Evolutionary conservation across 169 alveolate genomes (phyloP), one percentile per base, ranked within the genome.

Genomic region (Babesia caballi): DNA sequence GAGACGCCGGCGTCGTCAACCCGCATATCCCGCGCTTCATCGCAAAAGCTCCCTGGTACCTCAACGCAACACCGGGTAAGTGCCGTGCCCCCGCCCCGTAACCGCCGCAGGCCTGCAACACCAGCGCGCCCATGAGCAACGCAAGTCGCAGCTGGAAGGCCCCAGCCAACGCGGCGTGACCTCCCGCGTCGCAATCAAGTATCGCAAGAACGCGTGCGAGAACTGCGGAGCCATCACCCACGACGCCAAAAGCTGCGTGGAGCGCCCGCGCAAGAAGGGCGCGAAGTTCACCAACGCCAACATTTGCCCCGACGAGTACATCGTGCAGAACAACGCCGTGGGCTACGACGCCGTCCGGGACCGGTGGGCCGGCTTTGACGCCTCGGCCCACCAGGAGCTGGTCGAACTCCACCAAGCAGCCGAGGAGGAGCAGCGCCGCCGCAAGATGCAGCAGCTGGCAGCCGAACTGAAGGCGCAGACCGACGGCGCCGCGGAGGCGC

Each of bases 191-290:
- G 80, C 85, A 32, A 35, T 85, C 4, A 91, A 93, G 74, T 95
- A 88, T 84, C 68, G 97, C 73, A 95, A 95, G 68, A 98, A 98
- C 3, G 99, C 99, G n/a, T 97, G 99, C 57, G 94, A 92, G 52
- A 98, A 98, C 88, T 98, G 99, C 91, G 99, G 99, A 12, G 97
- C 99, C 8, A 85, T 91, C 74, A 95, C 99, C 35, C 99, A 98
- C 83, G 90, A 91, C 67, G 95, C 92, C 66, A 97, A 96, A 89
- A 96, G 91, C 63, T 98, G 99, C 73, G 87, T 94, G 50, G 99
- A 97, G 68, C 91, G 99, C 35, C 99, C 99, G 28, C 83, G 99
- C 63, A 94, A 95, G 85, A 83, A 90, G 63, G 98, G 98, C n/a
- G 98, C 99, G 7, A 95, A 96, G 85, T 94, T 75, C 82, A 90